Evolutionary conservation across 495 filamentous ascomycete genomes (phyloP).

Genomic region (Tuber borchii): DNA sequence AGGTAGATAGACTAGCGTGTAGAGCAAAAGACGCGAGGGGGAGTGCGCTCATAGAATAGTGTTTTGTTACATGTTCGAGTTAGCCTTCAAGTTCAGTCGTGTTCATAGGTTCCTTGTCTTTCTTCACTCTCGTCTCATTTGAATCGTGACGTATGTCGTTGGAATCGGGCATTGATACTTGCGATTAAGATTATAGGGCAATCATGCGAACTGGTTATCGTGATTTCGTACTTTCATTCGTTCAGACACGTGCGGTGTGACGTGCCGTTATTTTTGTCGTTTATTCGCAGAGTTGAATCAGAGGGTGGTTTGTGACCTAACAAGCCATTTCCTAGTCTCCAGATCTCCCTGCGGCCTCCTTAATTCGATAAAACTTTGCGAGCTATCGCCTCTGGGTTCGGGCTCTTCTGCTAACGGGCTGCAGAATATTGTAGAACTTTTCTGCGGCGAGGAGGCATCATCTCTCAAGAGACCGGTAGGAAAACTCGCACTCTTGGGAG

Average conservation of each 20-base stretch:
- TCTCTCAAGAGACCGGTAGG: constrained; percentile 21
- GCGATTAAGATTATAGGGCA: background rate
- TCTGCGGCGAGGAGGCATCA: constrained; percentile 1
- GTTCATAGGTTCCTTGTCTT: background rate
- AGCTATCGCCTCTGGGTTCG: background rate
- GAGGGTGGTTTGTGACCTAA: constrained; percentile 24
- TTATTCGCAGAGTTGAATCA: constrained; percentile 20
- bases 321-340: constrained; percentile 26
- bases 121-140: background rate
- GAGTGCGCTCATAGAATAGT: background rate
- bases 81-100: background rate
- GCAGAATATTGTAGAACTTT: background rate
- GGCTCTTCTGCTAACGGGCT: background rate
- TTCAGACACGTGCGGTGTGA: background rate
- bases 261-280: background rate
- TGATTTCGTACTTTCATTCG: background rate
- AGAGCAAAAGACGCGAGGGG: background rate
- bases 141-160: background rate
- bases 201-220: background rate
- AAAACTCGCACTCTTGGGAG: constrained; percentile 30
- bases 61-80: background rate
- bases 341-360: constrained; percentile 21
- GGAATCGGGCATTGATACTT: background rate
- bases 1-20: background rate
- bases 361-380: background rate